phyloP scores from a whole-genome alignment of 225 moss, liverwort and hornwort genomes.

The Anthoceros angustus region DNA sequence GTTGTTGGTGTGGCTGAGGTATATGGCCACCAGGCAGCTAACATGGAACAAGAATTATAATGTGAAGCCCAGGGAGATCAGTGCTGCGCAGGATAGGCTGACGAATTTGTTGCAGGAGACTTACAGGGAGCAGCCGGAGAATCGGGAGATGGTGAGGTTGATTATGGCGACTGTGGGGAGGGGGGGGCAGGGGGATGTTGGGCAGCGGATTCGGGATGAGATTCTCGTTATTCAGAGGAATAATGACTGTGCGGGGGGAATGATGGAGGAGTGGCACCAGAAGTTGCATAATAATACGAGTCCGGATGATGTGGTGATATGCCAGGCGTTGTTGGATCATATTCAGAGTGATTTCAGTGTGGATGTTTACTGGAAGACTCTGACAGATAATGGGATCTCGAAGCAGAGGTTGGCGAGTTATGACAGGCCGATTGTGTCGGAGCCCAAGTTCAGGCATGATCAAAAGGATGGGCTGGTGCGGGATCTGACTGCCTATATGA shows the following conservation, averaged over 20 bases:
- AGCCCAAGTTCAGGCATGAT: constrained; percentile 49
- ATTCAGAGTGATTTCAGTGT: constrained; percentile 57
- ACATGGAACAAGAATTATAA: constrained; percentile 97
- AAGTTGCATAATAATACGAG: constrained; percentile 98
- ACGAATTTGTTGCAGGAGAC: constrained; percentile 52
- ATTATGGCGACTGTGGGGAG: constrained; percentile 89
- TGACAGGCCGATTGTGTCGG: constrained; percentile 78
- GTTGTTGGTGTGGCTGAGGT: constrained; percentile 84
- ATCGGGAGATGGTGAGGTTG: constrained; percentile 66
- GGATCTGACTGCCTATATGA: constrained; percentile 70
- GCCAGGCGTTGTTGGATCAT: constrained; percentile 78
- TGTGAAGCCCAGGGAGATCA: constrained; percentile 83
- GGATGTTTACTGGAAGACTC: constrained; percentile 77
- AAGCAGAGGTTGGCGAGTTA: constrained; percentile 88
- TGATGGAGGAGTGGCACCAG: constrained; percentile 99
- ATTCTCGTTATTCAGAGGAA: constrained; percentile 89
- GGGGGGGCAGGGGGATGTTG: constrained; percentile 52
- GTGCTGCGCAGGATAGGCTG: constrained; percentile 89
- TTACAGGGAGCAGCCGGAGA: constrained; percentile 62
- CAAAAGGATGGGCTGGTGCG: constrained; percentile 62
- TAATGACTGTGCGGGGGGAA: constrained; percentile 75
- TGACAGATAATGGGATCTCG: constrained; percentile 74
- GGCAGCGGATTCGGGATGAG: constrained; percentile 90
- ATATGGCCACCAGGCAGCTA: constrained; percentile 83
- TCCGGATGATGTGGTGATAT: constrained; percentile 94